Evolutionary conservation across 2,329 filamentous ascomycete genomes (phyloP).

Genomic region (Thielaviopsis cerberus): DNA sequence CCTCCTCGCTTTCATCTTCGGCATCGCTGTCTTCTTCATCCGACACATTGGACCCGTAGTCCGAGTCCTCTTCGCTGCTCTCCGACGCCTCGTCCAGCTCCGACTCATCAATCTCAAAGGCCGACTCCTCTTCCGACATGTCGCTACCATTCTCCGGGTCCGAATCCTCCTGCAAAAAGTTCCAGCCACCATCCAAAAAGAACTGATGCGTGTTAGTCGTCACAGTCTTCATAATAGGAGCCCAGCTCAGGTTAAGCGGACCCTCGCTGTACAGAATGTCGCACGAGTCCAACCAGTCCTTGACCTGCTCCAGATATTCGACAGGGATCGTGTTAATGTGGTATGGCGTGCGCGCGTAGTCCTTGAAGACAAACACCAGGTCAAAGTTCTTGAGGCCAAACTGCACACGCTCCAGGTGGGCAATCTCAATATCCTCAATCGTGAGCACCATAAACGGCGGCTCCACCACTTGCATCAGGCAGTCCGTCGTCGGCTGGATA

Average conservation of each 20-base stretch:
- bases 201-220: constrained; percentile 85
- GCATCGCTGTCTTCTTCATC: constrained; percentile 57
- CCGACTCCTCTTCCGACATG: constrained; percentile 64
- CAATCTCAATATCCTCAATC: constrained; percentile 86
- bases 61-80: constrained; percentile 63
- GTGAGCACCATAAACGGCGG: constrained; percentile 93
- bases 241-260: constrained; percentile 94
- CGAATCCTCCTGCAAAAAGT: constrained; percentile 70
- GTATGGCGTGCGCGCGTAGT: constrained; percentile 74
- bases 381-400: constrained; percentile 99
- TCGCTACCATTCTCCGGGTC: constrained; percentile 64
- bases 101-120: constrained; percentile 75
- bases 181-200: constrained; percentile 90
- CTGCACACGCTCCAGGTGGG: constrained; percentile 85
- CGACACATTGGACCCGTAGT: constrained; percentile 79
- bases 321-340: constrained; percentile 98
- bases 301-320: constrained; percentile 82
- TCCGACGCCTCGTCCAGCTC: constrained; percentile 71
- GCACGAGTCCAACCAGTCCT: constrained; percentile 91
- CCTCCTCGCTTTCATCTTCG: constrained; percentile 45
- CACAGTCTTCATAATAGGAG: constrained; percentile 98
- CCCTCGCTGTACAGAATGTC: constrained; percentile 91
- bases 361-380: constrained; percentile 94
- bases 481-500: constrained; percentile 90
- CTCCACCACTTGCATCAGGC: constrained; percentile 88